These are phyloP conservation scores for Huntiella moniliformis DNA, from an alignment of 2,329 filamentous ascomycete species.

Conservation along the genomic window DNA sequence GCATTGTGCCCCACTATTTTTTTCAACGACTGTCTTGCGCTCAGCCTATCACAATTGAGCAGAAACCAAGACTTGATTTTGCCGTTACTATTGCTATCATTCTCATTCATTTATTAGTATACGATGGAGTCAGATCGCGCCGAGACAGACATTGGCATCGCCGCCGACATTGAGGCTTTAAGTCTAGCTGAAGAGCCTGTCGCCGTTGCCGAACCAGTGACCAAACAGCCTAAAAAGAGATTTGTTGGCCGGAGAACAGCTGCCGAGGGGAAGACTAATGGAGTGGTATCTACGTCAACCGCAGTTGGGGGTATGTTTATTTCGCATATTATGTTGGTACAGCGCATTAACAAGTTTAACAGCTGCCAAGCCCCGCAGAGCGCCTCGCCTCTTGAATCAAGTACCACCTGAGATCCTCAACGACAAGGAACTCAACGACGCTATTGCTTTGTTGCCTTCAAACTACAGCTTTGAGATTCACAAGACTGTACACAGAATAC, in stretches of 20 bases:
- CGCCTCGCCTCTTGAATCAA: constrained; percentile 71
- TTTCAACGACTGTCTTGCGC: constrained; percentile 3
- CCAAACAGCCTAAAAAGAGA: constrained; percentile 67
- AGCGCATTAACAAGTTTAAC: background rate
- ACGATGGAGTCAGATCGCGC: constrained; percentile 61
- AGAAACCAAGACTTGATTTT: constrained; percentile 1
- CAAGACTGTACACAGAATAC: constrained; percentile 92
- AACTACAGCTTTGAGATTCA: constrained; percentile 99
- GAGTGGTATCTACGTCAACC: constrained; percentile 8
- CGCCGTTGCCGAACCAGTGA: background rate
- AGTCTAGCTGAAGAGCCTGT: constrained; percentile 15
- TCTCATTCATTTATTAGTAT: background rate
- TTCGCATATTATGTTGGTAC: background rate
- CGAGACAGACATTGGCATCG: constrained; percentile 50
- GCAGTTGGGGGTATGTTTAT: constrained; percentile 8
- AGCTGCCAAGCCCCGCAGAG: constrained; percentile 55
- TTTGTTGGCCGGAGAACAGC: constrained; percentile 75
- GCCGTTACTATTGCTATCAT: background rate
- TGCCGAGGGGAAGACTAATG: constrained; percentile 23
- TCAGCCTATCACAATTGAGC: constrained; percentile 4
- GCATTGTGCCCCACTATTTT: constrained; percentile 10
- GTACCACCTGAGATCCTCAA: constrained; percentile 75
- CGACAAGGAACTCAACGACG: constrained; percentile 68
- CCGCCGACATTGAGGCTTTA: constrained; percentile 39
- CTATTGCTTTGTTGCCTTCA: constrained; percentile 68